phyloP scores from a whole-genome alignment of 805 yeast species.

The Saturnispora halmiae region DNA sequence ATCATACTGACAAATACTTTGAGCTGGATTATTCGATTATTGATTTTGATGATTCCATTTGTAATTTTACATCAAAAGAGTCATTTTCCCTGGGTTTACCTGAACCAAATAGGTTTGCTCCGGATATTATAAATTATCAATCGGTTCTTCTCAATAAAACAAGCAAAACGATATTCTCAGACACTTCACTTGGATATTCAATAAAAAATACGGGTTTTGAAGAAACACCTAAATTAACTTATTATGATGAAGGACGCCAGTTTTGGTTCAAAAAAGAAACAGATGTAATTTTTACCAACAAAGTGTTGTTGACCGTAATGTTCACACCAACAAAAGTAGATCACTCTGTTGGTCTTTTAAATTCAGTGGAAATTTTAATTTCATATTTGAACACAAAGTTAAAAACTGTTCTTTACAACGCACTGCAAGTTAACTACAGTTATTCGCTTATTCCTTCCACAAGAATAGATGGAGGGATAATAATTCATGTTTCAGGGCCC shows the following conservation, averaged over 20 bases:
- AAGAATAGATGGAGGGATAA: conserved; percentile 45
- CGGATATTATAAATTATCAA: conserved; percentile 27
- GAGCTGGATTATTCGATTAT: conserved; percentile 33
- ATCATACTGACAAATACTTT: conserved; percentile 32
- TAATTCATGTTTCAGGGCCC: conserved; percentile 49
- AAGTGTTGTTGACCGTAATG: conserved; percentile 38
- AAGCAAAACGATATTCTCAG: conserved; percentile 23
- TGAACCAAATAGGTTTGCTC: conserved; percentile 31
- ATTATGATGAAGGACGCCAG: conserved; percentile 32
- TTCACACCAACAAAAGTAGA: conserved; percentile 27
- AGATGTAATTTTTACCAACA: conserved; percentile 23
- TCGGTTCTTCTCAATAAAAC: conserved; percentile 20
- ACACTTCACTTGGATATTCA: conserved; percentile 27
- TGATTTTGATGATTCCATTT: conserved; percentile 1
- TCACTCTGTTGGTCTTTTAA: conserved; percentile 32
- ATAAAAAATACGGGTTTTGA: conserved; percentile 24
- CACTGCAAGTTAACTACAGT: conserved; percentile 44
- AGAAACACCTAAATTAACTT: conserved; percentile 31
- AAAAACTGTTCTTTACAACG: conserved; percentile 38
- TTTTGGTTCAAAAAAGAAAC: conserved; percentile 43
- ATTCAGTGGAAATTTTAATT: conserved; percentile 45
- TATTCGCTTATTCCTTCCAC: conserved; percentile 50
- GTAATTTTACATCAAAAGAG: neutral
- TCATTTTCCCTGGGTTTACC: conserved; percentile 18
- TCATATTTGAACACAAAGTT: conserved; percentile 38